Evolutionary conservation across 768 basidiomycete species (phyloP), one percentile per base, ranked within the genome.

Genomic region (Trametes meyenii): DNA sequence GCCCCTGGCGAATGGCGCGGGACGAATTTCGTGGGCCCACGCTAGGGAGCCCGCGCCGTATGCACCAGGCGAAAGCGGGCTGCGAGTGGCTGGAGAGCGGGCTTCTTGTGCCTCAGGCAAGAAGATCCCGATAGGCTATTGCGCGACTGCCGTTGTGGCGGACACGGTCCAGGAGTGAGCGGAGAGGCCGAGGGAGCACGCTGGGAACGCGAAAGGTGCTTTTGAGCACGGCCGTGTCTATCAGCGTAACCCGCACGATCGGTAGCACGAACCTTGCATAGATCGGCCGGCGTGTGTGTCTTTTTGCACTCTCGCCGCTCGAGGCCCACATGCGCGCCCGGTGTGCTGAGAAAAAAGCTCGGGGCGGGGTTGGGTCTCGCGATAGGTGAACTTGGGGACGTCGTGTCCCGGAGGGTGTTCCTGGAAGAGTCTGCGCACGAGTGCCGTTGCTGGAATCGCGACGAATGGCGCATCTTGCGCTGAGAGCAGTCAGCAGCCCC

Each of bases 141-240:
- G 50, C 64, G 55, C 64, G 60, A 45, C 52, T 24, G 40, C 54
- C 57, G 42, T 19, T 36, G 38, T 19, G 39, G 60, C 55, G 55
- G 63, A 36, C 60, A 60, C 64, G 64, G 64, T 14, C 50, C 55
- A 61, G 45, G 55, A 48, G 51, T 49, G 56, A 61, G 64, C 64
- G 64, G 64, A 54, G 55, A 13, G 60, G 35, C 60, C 64, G 64
- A 58, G 64, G 64, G 29, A 33, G 29, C 29, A 33, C 29, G 29
- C 29, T 33, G 29, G 29, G 64, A 65, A 65, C 42, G 45, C 50
- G 59, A 39, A 39, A 56, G 52, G 56, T 64, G 64, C 42, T 58
- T 65, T 61, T 61, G 64, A 65, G 56, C 64, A 58, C 64, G 58
- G 50, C 64, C 64, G 64, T 65, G 64, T 65, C 64, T 65, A 65